Conservation (phyloP, 768 basidiomycete species). For the Xerocomellus chrysenteron region DNA sequence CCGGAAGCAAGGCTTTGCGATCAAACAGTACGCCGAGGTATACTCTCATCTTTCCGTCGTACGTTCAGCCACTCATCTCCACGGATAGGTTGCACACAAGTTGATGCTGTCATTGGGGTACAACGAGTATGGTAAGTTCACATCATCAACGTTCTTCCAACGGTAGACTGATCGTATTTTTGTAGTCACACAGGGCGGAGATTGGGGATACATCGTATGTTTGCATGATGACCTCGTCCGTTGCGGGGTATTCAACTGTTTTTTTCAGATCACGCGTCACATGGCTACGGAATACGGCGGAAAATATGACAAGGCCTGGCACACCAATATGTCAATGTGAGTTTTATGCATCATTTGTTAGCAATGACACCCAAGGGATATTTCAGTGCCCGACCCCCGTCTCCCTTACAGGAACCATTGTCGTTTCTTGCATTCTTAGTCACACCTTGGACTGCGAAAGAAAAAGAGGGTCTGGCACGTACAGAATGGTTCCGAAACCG, state of each 20-base stretch:
- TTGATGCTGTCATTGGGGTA: conserved; percentile 50
- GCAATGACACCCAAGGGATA: not conserved
- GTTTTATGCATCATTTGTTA: conserved; percentile 7
- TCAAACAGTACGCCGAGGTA: conserved; percentile 57
- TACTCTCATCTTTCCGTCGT: not conserved
- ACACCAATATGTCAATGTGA: conserved; percentile 47
- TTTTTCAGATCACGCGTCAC: conserved; percentile 32
- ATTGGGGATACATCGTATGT: conserved; percentile 42
- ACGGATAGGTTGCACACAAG: conserved; percentile 42
- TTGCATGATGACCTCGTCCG: not conserved
- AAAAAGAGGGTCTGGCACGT: conserved; percentile 25
- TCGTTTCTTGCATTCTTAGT: conserved; percentile 29
- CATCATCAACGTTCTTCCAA: not conserved
- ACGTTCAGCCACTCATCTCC: not conserved
- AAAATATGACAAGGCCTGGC: conserved; percentile 49
- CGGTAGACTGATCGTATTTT: not conserved
- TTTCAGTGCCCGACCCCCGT: conserved; percentile 24
- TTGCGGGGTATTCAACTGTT: not conserved
- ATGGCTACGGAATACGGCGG: conserved; percentile 37
- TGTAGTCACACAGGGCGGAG: conserved; percentile 47
- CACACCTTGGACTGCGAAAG: conserved; percentile 27
- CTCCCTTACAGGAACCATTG: conserved; percentile 23
- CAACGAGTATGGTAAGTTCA: conserved; percentile 42
- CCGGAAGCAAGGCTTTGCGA: conserved; percentile 49
- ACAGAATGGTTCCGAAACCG: conserved; percentile 13